Evolutionary conservation across 495 filamentous ascomycete species (phyloP).

Genomic region (Sordaria brevicollis): DNA sequence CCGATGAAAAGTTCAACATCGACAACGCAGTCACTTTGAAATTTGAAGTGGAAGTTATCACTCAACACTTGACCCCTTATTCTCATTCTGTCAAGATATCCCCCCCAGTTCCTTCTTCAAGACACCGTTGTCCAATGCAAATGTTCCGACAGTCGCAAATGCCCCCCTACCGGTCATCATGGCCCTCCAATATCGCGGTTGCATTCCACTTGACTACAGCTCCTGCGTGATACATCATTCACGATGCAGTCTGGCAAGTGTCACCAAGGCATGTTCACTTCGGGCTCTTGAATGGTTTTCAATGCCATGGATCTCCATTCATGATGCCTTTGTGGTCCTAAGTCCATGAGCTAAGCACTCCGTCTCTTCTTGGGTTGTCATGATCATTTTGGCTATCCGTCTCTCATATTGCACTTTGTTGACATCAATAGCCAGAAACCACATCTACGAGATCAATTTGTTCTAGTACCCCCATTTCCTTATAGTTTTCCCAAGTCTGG

Average conservation of each 20-base stretch:
- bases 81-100: neutral
- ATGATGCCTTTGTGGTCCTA: too few relatives aligned
- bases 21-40: neutral
- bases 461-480: neutral
- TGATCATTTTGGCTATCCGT: neutral
- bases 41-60: neutral
- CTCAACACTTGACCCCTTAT: neutral
- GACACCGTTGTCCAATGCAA: too few relatives aligned
- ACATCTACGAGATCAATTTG: neutral
- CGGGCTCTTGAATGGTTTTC: neutral
- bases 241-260: neutral
- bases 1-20: neutral
- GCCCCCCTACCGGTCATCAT: neutral
- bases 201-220: neutral
- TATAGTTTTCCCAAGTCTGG: neutral
- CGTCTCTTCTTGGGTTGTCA: neutral
- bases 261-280: neutral
- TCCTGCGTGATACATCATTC: neutral
- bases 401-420: neutral
- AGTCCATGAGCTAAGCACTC: too few relatives aligned
- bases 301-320: neutral
- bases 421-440: neutral
- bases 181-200: neutral
- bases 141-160: neutral
- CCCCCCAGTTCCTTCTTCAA: too few relatives aligned